Evolutionary conservation across 192 early-diverging fungal species (phyloP).

Genomic region (Endogone sp.): DNA sequence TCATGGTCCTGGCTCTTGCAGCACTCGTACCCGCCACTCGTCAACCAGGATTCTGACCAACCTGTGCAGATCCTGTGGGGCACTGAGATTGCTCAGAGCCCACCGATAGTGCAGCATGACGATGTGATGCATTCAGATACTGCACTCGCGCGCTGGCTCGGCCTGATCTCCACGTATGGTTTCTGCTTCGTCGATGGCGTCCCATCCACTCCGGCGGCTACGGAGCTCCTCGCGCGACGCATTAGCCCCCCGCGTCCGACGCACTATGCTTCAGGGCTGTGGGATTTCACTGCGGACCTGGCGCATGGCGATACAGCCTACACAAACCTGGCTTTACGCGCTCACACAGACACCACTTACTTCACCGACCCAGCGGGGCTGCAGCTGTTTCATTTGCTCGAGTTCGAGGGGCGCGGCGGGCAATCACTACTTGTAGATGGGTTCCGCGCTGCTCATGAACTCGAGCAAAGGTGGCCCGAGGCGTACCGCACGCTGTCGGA

Average conservation of each 20-base stretch:
- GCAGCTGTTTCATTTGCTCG: slow-evolving; percentile 77
- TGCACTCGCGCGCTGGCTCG: slow-evolving; percentile 66
- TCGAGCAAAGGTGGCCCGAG: slow-evolving; percentile 49
- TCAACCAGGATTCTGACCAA: slow-evolving; percentile 5
- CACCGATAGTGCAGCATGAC: slow-evolving; percentile 50
- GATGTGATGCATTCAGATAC: slow-evolving; percentile 65
- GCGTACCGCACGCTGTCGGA: slow-evolving; percentile 61
- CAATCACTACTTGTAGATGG: slow-evolving; percentile 77
- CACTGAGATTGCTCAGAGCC: slow-evolving; percentile 21
- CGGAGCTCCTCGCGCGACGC: slow-evolving; percentile 57
- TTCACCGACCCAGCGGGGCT: slow-evolving; percentile 82
- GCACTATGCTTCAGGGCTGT: slow-evolving; percentile 69
- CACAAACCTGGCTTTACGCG: slow-evolving; percentile 64
- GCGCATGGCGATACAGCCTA: slow-evolving; percentile 84
- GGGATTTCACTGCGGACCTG: slow-evolving; percentile 73
- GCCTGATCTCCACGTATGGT: slow-evolving; percentile 63
- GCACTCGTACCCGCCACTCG: slow-evolving; percentile 62
- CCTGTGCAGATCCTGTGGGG: slow-evolving; percentile 15
- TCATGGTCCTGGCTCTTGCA: slow-evolving; percentile 57
- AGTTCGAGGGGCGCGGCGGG: slow-evolving; percentile 67
- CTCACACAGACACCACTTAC: slow-evolving; percentile 85
- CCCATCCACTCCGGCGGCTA: slow-evolving; percentile 58
- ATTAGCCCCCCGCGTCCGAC: slow-evolving; percentile 75
- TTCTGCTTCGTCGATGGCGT: slow-evolving; percentile 73
- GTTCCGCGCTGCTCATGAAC: slow-evolving; percentile 63